These are phyloP conservation scores for Sclerotinia trifoliorum DNA, from an alignment of 2,329 filamentous ascomycete species.

Conservation along the genomic window DNA sequence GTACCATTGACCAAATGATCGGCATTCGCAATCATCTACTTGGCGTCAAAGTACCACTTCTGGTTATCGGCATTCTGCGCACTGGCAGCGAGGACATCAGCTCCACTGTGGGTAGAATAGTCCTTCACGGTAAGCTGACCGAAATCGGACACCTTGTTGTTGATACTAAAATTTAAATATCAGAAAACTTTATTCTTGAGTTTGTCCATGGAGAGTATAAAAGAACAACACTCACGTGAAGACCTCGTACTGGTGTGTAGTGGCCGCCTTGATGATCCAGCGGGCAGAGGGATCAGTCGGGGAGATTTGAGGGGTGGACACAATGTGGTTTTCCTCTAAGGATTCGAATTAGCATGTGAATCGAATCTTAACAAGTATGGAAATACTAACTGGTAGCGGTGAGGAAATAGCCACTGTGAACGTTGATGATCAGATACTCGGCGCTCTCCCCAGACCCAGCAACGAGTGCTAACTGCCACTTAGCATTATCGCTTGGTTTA, in stretches of 20 bases:
- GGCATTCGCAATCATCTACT: neutral
- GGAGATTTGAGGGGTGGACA: conserved; percentile 7
- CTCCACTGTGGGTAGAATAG: neutral
- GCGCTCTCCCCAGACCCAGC: conserved; percentile 8
- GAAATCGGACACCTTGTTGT: neutral
- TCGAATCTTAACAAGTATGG: neutral
- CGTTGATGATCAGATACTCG: conserved; percentile 17
- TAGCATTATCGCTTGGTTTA: neutral
- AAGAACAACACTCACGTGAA: conserved; percentile 2
- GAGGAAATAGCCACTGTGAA: conserved; percentile 9
- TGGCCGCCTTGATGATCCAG: neutral
- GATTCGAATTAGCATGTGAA: neutral
- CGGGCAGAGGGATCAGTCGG: neutral
- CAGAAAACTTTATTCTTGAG: neutral
- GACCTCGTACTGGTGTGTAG: neutral
- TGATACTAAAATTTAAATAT: neutral
- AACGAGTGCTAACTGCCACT: conserved; percentile 7
- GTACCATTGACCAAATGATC: neutral
- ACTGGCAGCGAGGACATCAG: neutral
- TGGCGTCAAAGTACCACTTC: conserved; percentile 14
- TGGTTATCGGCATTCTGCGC: conserved; percentile 3
- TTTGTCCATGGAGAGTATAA: neutral
- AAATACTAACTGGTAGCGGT: neutral
- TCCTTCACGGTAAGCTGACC: conserved; percentile 13
- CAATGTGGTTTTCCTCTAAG: neutral